These are phyloP conservation scores for Termitomyces sp. DNA, from an alignment of 768 basidiomycete genomes.

Conservation along the genomic window DNA sequence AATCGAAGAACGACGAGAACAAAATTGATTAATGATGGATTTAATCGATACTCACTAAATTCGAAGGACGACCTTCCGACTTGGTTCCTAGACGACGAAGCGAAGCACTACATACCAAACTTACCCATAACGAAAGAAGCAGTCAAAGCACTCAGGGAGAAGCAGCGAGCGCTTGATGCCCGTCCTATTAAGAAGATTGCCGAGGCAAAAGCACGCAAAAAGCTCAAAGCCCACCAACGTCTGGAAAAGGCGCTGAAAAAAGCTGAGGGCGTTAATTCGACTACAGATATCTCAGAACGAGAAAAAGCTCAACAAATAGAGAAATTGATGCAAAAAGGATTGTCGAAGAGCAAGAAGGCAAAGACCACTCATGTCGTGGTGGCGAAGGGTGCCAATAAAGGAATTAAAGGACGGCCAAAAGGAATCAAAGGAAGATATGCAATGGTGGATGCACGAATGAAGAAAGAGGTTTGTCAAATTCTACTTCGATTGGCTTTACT, in stretches of 20 bases:
- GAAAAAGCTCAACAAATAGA: conserved; percentile 94
- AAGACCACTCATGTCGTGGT: conserved; percentile 84
- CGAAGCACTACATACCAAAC: conserved; percentile 89
- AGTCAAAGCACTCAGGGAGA: conserved; percentile 73
- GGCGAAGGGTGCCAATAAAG: conserved; percentile 85
- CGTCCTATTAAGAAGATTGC: conserved; percentile 99
- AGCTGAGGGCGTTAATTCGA: conserved; percentile 88
- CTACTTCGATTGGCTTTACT: not conserved
- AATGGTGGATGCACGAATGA: conserved; percentile 94
- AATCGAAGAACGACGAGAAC: conserved; percentile 88
- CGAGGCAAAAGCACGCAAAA: conserved; percentile 97
- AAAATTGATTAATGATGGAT: conserved; percentile 89
- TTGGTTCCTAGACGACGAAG: conserved; percentile 98
- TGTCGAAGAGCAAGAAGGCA: conserved; percentile 56
- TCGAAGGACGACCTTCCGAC: conserved; percentile 87
- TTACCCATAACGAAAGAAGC: conserved; percentile 98
- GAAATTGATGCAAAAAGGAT: conserved; percentile 81
- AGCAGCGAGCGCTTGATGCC: conserved; percentile 90
- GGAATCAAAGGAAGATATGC: conserved; percentile 93
- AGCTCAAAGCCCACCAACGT: conserved; percentile 77
- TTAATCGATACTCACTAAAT: conserved; percentile 89
- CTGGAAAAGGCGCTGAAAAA: conserved; percentile 94
- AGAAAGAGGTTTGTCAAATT: conserved; percentile 66
- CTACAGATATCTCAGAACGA: conserved; percentile 85
- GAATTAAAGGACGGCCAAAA: conserved; percentile 87